Conservation (phyloP, 805 yeast species). For the Wickerhamomyces rabaulensis region DNA sequence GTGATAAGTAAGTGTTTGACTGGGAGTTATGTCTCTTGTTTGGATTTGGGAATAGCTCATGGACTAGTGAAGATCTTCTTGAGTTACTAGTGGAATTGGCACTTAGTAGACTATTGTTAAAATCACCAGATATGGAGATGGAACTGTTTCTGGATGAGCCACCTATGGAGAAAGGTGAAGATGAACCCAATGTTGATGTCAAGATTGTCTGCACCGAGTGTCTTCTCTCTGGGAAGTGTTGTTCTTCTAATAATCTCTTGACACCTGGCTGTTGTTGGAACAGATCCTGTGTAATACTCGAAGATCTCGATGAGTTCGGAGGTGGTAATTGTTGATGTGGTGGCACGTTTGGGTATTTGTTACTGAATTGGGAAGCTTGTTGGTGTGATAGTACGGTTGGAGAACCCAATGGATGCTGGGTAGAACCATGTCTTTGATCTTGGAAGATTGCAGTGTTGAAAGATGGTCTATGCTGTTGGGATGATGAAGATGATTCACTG, state of each 20-base stretch:
- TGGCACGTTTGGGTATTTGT: neutral
- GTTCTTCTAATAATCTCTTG: constrained; percentile 24
- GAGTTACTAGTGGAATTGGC: constrained; percentile 27
- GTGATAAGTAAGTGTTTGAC: constrained; percentile 15
- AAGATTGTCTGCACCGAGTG: constrained; percentile 24
- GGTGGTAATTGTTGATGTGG: constrained; percentile 3
- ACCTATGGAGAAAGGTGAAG: constrained; percentile 29
- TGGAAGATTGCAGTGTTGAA: constrained; percentile 18
- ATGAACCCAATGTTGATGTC: constrained; percentile 19
- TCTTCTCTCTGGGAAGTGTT: constrained; percentile 21
- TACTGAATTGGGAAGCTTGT: neutral
- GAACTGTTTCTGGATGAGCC: constrained; percentile 38
- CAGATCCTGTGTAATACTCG: constrained; percentile 20
- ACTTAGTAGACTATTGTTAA: constrained; percentile 7
- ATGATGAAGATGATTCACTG: constrained; percentile 10
- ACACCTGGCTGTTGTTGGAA: constrained; percentile 24
- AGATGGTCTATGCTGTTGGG: neutral
- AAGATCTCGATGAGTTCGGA: constrained; percentile 14
- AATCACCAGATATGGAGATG: constrained; percentile 29
- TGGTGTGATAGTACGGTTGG: constrained; percentile 9
- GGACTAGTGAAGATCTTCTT: constrained; percentile 39
- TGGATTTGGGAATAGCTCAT: constrained; percentile 37
- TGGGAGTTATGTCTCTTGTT: constrained; percentile 18
- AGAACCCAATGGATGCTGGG: constrained; percentile 7
- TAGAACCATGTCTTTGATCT: constrained; percentile 1